Percentiles rank a stretch among this genome's conserved stretches.
Evolutionary conservation across 2,329 filamentous ascomycete genomes (phyloP).

Genomic region (Penicillium thymicola): DNA sequence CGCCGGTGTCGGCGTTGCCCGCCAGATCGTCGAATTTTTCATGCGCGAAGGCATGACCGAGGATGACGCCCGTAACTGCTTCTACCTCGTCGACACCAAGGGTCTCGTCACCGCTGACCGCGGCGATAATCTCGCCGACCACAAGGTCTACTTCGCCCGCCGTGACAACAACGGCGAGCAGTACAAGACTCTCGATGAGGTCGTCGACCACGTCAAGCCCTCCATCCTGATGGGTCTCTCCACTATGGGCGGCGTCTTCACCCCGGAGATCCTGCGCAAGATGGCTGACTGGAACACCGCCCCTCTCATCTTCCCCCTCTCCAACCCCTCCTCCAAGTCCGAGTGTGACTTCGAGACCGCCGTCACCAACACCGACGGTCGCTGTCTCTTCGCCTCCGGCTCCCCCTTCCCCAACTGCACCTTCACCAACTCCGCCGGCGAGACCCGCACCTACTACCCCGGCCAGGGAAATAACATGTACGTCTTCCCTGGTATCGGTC

Average conservation of each 20-base stretch:
- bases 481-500: slow-evolving; percentile 93
- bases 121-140: slow-evolving; percentile 88
- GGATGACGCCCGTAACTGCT: slow-evolving; percentile 81
- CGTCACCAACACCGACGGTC: slow-evolving; percentile 84
- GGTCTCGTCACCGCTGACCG: slow-evolving; percentile 91
- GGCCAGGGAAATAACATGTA: slow-evolving; percentile 83
- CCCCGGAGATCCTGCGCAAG: slow-evolving; percentile 72
- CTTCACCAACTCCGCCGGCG: slow-evolving; percentile 58
- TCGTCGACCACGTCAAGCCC: slow-evolving; percentile 92
- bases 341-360: slow-evolving; percentile 98
- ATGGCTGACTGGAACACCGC: slow-evolving; percentile 64
- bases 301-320: slow-evolving; percentile 93
- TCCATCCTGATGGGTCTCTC: slow-evolving; percentile 92
- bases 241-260: slow-evolving; percentile 93
- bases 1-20: slow-evolving; percentile 93
- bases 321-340: slow-evolving; percentile 93
- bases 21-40: slow-evolving; percentile 97
- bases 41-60: slow-evolving; percentile 87
- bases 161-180: slow-evolving; percentile 64
- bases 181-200: slow-evolving; percentile 76
- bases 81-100: slow-evolving; percentile 97
- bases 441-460: slow-evolving; percentile 66
- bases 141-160: slow-evolving; percentile 69
- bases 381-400: slow-evolving; percentile 88
- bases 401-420: slow-evolving; percentile 80